Evolutionary conservation across 2,329 filamentous ascomycete species (phyloP), one percentile per base, ranked within the genome.

Genomic region (Periconia sp.): DNA sequence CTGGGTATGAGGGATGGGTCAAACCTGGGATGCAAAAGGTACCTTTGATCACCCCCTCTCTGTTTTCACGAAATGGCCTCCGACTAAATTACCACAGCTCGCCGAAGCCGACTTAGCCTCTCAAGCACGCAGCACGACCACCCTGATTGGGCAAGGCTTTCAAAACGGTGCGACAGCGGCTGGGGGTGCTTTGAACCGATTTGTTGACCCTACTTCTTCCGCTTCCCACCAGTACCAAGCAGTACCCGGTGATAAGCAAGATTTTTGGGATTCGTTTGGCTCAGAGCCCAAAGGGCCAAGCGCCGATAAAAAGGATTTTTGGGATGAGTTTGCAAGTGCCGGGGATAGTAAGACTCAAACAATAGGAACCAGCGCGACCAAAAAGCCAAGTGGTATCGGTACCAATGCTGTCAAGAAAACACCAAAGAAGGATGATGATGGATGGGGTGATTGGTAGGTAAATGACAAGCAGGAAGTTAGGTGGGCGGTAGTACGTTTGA

Each of bases 231-330:
- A 41, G 37, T 20, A 53, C 40, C 31, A 81, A 88, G 73, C 83
- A 83, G 47, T 43, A 2, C 47, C 37, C n/a, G 14, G 20, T 8
- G 84, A 86, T 55, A 89, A 87, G 74, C 88, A 88, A 70, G 88
- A 90, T 62, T 96, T 96, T 75, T 97, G 92, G 92, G 92, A 96
- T 71, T 88, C 89, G 63, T 96, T 96, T 74, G 87, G 90, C 0
- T 83, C 82, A 31, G 73, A 87, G 30, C 88, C 85, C 0, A 64
- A 65, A 13, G 76, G 76, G 0, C 76, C 76, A 11, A 60, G 67
- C 1, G 66, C 67, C 40, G 76, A 79, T 43, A 78, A 79, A 83
- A 88, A 75, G 61, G 77, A 77, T 54, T 81, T 81, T 55, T 80
- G 79, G 79, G 76, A 81, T 58, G 76, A 77, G 62, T 96, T 97